These are phyloP conservation scores for Backusella circina DNA, from an alignment of 192 early-diverging fungal species.

Conservation along the genomic window DNA sequence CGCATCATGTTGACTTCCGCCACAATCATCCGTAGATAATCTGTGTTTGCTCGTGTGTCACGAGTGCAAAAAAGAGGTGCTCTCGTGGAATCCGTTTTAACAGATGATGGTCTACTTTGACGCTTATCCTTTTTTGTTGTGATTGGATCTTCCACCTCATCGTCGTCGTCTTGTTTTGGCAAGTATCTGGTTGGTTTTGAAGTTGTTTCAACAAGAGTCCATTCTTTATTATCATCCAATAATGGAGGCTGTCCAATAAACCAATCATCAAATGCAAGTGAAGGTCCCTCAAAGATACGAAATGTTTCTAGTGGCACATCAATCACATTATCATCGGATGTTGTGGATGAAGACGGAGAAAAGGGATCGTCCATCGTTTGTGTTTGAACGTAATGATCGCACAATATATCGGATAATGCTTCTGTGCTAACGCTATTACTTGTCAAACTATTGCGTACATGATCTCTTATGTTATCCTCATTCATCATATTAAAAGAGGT, in stretches of 20 bases:
- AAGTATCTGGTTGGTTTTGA: not conserved
- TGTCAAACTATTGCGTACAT: not conserved
- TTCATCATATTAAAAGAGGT: not conserved
- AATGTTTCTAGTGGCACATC: constrained; percentile 23
- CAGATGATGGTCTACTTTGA: not conserved
- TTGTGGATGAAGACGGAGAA: not conserved
- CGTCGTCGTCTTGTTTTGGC: not conserved
- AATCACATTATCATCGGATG: not conserved
- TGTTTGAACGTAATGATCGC: constrained; percentile 23
- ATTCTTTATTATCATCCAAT: constrained; percentile 7
- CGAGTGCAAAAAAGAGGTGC: constrained; percentile 5
- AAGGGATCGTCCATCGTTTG: not conserved
- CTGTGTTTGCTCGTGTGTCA: constrained; percentile 41
- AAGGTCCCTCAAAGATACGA: constrained; percentile 15
- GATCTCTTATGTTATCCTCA: not conserved
- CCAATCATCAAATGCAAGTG: not conserved
- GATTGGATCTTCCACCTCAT: not conserved
- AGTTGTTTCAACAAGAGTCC: constrained; percentile 12
- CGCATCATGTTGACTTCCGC: constrained; percentile 55
- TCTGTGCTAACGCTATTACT: not conserved
- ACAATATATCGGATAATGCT: constrained; percentile 21
- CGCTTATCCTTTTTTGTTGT: not conserved
- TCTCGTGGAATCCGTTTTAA: not conserved
- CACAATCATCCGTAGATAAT: constrained; percentile 50
- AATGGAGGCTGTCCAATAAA: not conserved